Conservation (phyloP, 1,139 yeast genomes). For the Candida sp. region DNA sequence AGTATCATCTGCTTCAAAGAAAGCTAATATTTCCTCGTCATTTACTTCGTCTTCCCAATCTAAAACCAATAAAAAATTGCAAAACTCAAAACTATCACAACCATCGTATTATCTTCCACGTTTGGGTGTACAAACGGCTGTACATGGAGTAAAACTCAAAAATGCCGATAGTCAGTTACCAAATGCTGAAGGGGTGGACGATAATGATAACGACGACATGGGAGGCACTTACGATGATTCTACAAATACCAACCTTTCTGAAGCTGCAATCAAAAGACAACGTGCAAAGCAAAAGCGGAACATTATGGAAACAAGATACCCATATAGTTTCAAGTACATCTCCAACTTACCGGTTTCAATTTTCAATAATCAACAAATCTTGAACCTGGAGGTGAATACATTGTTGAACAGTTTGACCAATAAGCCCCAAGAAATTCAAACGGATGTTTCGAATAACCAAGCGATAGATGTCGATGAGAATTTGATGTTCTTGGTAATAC, state of each 20-base stretch:
- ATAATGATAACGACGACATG: slow-evolving; percentile 44
- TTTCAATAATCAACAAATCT: slow-evolving; percentile 30
- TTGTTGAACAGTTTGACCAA: slow-evolving; percentile 18
- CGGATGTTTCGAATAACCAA: slow-evolving; percentile 21
- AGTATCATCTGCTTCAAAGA: slow-evolving; percentile 49
- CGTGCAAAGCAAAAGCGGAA: slow-evolving; percentile 27
- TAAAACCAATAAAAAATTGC: slow-evolving; percentile 13
- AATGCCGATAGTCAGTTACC: slow-evolving; percentile 9
- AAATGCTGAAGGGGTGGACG: slow-evolving; percentile 15
- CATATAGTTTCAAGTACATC: slow-evolving; percentile 31
- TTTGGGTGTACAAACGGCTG: slow-evolving; percentile 45
- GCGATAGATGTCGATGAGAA: slow-evolving; percentile 38
- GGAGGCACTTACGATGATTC: slow-evolving; percentile 22
- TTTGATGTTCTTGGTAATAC: slow-evolving; percentile 34
- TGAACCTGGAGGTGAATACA: slow-evolving; percentile 29
- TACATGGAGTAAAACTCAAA: slow-evolving; percentile 37
- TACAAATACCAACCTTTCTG: slow-evolving; percentile 20
- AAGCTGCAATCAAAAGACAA: slow-evolving; percentile 31
- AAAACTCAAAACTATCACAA: slow-evolving; percentile 34
- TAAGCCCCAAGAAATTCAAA: slow-evolving; percentile 14
- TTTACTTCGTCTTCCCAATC: slow-evolving; percentile 4
- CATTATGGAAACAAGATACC: slow-evolving; percentile 35
- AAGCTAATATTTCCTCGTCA: slow-evolving; percentile 11
- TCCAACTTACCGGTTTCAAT: slow-evolving; percentile 35
- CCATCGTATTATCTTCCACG: slow-evolving; percentile 42